Evolutionary conservation across 2,329 filamentous ascomycete species (phyloP), one percentile per base, ranked within the genome.

Genomic region (Diaporthe humulicola): DNA sequence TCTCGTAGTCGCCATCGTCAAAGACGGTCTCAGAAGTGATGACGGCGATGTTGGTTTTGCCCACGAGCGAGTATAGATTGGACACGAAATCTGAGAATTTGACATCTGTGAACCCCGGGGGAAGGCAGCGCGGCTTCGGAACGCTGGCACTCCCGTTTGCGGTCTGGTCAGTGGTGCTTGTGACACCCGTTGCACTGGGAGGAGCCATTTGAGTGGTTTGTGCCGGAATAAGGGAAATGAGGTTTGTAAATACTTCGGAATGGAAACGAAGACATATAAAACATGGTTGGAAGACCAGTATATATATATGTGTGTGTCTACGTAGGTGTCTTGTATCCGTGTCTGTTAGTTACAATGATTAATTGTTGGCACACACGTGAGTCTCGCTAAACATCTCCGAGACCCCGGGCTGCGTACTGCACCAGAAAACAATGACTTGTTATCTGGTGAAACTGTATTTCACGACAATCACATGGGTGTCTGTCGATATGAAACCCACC

Each of bases 1-100:
- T 69, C 19, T 79, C 71, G 50, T 83, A 82, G 38, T 78, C 75
- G 7, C 77, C 77, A 10, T 82, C 76, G 7, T 74, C 42, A 1
- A 82, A 75, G 30, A 38, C 22, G 15, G 64, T 69, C 15, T 69
- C 64, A 22, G 64, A 38, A 0, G 64, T 69, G 33, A 69, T 69
- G 33, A 69, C 42, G 0, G 64, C 48, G n/a, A 69, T 33, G 12
- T 69, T 69, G n/a, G 8, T 40, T 33, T 69, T 69, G 33, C 64
- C 64, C 4, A 69, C 64, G 48, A 69, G 33, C 5, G 64, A 54
- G 4, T 69, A 50, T 28, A 69, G 7, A 2, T 28, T 22, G 14
- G 64, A 54, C 9, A 50, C 1, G 1, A 69, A 69, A 1, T 69
- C 64, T 14, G 64, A 69, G 64, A 69, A 69, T 12, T 40, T 69